A percentile compares a stretch with the other conserved stretches of the same genome.
These are phyloP conservation scores for Xylaria cubensis DNA, from an alignment of 495 filamentous ascomycete species.

Conservation along the genomic window DNA sequence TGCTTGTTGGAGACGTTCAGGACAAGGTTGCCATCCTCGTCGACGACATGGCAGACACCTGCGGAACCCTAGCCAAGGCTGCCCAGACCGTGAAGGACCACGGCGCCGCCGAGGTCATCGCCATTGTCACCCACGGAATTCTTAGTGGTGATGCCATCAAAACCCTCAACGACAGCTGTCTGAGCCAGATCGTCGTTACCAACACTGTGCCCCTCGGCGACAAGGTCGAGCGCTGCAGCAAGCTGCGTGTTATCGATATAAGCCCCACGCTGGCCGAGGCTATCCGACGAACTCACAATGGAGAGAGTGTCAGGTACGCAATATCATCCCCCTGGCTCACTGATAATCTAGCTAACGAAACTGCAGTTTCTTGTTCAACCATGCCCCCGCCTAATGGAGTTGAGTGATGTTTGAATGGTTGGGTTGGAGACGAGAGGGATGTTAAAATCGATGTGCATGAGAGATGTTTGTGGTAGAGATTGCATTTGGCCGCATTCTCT, in stretches of 20 bases:
- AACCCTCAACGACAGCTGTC: constrained; percentile 80
- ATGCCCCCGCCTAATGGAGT: constrained; percentile 68
- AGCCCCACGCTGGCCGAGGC: constrained; percentile 77
- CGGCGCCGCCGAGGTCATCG: constrained; percentile 85
- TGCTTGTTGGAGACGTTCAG: constrained; percentile 70
- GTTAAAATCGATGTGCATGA: neutral
- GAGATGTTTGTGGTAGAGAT: constrained; percentile 7
- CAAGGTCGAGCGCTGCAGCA: constrained; percentile 73
- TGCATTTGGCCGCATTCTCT: constrained; percentile 3
- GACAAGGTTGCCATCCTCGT: constrained; percentile 77
- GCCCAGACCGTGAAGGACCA: constrained; percentile 90
- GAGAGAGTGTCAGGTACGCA: constrained; percentile 56
- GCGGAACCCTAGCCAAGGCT: constrained; percentile 76
- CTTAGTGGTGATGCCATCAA: constrained; percentile 90
- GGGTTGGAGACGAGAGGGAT: neutral
- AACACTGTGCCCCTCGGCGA: constrained; percentile 94
- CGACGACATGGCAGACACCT: constrained; percentile 93
- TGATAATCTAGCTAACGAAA: constrained; percentile 23
- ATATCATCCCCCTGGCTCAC: neutral
- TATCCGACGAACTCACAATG: constrained; percentile 92
- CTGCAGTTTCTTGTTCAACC: constrained; percentile 81
- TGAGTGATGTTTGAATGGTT: neutral
- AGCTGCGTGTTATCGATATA: constrained; percentile 90
- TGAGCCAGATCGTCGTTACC: constrained; percentile 86
- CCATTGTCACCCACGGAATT: constrained; percentile 96